These are phyloP conservation scores for Malus hybrid DNA, from an alignment of 331 rosid species.

Conservation along the genomic window DNA sequence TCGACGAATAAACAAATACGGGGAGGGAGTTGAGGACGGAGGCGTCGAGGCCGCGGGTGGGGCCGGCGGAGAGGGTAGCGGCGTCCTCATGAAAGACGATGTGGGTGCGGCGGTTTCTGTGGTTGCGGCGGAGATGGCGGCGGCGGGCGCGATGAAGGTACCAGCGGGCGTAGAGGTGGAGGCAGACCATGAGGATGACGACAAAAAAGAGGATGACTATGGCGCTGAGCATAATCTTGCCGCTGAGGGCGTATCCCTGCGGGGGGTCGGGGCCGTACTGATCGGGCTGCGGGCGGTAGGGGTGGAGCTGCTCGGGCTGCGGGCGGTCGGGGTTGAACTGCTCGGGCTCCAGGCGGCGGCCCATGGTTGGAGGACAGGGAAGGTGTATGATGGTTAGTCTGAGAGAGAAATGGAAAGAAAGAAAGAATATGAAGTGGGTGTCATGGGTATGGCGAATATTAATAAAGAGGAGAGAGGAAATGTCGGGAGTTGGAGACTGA, in stretches of 20 bases:
- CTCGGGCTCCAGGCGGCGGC: no score
- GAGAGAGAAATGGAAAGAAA: neutral
- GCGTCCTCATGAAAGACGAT: constrained; percentile 42
- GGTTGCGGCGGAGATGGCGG: constrained; percentile 34
- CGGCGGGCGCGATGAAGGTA: constrained; percentile 57
- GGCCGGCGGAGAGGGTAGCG: neutral
- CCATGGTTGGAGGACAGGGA: neutral
- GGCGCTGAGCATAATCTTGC: constrained; percentile 72
- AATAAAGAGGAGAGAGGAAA: neutral
- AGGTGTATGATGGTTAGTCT: neutral
- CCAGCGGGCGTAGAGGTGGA: constrained; percentile 84
- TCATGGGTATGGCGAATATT: neutral
- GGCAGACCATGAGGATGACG: constrained; percentile 57
- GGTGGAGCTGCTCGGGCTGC: fast-evolving
- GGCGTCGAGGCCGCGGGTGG: constrained; percentile 46
- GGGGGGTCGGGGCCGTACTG: neutral
- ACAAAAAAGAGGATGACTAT: constrained; percentile 56
- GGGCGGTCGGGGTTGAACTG: no score
- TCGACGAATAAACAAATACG: constrained; percentile 37
- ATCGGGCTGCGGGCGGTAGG: no score
- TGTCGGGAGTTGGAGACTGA: neutral
- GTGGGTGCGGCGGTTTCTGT: constrained; percentile 2
- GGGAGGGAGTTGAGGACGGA: constrained; percentile 51
- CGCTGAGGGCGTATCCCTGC: constrained; percentile 34
- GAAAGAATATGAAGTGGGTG: neutral